Base-by-base conservation (phyloP, 2,329 filamentous ascomycete species). In the Botrytis cinerea region DNA sequence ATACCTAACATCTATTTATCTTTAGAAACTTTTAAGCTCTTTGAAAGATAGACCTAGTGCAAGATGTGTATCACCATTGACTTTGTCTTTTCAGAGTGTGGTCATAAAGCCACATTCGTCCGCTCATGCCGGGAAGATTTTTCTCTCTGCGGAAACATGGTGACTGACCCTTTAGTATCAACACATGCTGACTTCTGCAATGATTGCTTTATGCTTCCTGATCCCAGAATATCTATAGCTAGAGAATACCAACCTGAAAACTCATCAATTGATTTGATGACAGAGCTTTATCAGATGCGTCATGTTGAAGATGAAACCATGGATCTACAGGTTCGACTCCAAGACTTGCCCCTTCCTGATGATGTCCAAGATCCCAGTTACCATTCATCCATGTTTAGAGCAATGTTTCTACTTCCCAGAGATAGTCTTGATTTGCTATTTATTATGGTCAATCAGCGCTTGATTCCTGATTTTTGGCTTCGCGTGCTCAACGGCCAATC, bases 21-120 rank as follows among this genome's bases (percentile, higher is more conserved):
- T n/a, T 57, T 16, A 68, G 12, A 6, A 40, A 14, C 35, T 20
- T 22, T 6, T n/a, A 16, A 51, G 51, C 1, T 28, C 20, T 51
- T 22, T 32, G 4, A 18, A 12, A 16, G 25, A 16, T 38, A 38
- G 38, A 43, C 25, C 2, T 43, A 28, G 40, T 43, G 12, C 64
- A 68, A 57, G 16, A 68, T 68, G 48, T 68, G 64, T 57, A 43
- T 68, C 12, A 32, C 9, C 12, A 10, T 68, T 14, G 2, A 7
- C 0, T 22, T 68, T 9, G 0, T 1, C 1, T 68, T 28, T 10
- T 9, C 0, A 1, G 18, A 14, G 5, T 68, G 64, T 25, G 35
- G 25, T 12, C 64, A 68, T n/a, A 0, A 28, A 5, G 10, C 7
- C 20, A 0, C 0, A 4, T 40, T 28, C 25, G 9, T 40, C 2